phyloP scores from a whole-genome alignment of 176 grass and related monocot genomes.

The Neostapfia colusana region DNA sequence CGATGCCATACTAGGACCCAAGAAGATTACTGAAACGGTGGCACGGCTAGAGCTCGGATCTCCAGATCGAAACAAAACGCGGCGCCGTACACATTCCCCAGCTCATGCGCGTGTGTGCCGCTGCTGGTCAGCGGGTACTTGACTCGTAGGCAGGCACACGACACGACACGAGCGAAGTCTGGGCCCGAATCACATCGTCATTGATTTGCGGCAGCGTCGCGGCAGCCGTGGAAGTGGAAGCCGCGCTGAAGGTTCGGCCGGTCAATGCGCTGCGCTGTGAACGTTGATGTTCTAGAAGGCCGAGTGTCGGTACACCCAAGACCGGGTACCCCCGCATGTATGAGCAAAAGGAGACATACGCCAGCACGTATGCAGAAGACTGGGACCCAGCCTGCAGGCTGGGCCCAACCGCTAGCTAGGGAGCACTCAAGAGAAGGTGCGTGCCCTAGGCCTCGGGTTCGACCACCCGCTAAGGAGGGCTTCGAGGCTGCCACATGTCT shows the following conservation, averaged over 20 bases:
- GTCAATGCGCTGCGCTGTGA: background rate
- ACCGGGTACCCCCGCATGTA: no score
- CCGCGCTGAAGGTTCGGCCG: constrained; percentile 38
- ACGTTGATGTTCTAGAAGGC: background rate
- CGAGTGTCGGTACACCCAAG: no score
- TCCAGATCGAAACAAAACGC: background rate
- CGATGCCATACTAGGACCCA: no score
- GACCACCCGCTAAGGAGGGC: no score
- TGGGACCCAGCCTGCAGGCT: no score
- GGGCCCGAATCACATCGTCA: background rate
- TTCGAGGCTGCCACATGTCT: no score
- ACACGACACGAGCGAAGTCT: constrained; percentile 19
- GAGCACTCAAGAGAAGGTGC: no score
- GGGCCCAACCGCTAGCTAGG: no score
- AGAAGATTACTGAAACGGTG: no score
- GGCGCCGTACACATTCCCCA: constrained; percentile 2
- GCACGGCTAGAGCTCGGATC: constrained; percentile 39
- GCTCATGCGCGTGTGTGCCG: constrained; percentile 9
- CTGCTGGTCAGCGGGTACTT: constrained; percentile 22
- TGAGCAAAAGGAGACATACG: no score
- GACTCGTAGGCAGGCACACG: background rate
- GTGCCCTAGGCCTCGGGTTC: no score
- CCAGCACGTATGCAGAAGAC: no score
- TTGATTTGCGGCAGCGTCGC: constrained; percentile 7
- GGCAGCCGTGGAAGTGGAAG: constrained; percentile 11